Conservation (phyloP, 2,329 filamentous ascomycete genomes). For the Teratosphaeria destructans region DNA sequence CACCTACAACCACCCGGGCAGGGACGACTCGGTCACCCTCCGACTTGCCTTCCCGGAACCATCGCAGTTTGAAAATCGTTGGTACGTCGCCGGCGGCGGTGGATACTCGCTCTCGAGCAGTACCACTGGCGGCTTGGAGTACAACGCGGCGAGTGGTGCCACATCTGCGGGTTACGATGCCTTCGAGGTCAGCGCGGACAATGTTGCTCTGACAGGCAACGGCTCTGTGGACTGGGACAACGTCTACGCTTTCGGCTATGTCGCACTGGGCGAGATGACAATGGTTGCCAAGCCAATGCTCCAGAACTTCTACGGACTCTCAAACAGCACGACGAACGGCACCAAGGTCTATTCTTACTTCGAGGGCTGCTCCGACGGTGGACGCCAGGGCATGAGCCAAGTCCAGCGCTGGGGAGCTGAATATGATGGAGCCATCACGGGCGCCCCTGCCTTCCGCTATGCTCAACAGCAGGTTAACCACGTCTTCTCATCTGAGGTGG, state of each 20-base stretch:
- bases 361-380: constrained; percentile 46
- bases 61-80: neutral
- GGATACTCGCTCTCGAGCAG: neutral
- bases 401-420: constrained; percentile 42
- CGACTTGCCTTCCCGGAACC: neutral
- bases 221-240: constrained; percentile 38
- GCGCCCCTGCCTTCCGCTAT: constrained; percentile 40
- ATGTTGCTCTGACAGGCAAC: neutral
- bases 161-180: neutral
- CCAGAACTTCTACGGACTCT: constrained; percentile 1
- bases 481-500: constrained; percentile 30
- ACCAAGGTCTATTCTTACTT: constrained; percentile 39
- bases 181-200: neutral
- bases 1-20: neutral
- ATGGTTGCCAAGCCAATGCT: constrained; percentile 37
- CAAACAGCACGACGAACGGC: constrained; percentile 1
- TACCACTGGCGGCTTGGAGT: neutral
- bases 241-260: constrained; percentile 42
- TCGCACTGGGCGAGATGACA: constrained; percentile 43
- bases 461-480: constrained; percentile 38
- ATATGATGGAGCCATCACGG: constrained; percentile 38
- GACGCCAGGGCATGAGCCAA: constrained; percentile 40
- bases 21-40: neutral
- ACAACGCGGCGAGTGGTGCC: neutral
- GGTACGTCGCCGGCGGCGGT: neutral